Conservation (phyloP, 2,329 filamentous ascomycete species). For the Dothideomycetes sp. region DNA sequence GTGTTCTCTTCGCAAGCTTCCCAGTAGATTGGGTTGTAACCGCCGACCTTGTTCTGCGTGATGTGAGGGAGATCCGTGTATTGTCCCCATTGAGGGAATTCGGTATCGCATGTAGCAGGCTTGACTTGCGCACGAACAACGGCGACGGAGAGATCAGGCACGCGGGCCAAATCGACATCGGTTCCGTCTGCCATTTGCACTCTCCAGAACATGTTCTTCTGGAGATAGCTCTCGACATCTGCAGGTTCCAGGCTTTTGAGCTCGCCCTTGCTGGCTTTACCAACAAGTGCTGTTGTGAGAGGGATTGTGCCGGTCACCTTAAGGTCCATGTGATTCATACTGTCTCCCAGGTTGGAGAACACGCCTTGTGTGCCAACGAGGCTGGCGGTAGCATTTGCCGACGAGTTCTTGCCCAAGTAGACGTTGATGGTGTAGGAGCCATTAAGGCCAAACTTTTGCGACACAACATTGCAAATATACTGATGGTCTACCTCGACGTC, state of each 20-base stretch:
- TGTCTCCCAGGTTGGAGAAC: slow-evolving; percentile 26
- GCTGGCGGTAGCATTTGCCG: slow-evolving; percentile 40
- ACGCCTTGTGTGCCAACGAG: slow-evolving; percentile 53
- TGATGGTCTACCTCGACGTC: too few relatives aligned
- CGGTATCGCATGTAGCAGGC: slow-evolving; percentile 25
- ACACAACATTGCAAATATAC: slow-evolving; percentile 60
- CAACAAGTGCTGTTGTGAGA: slow-evolving; percentile 34
- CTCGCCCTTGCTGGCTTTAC: slow-evolving; percentile 25
- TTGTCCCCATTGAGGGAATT: slow-evolving; percentile 31
- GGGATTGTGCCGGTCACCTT: slow-evolving; percentile 35
- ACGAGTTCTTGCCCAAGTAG: slow-evolving; percentile 50
- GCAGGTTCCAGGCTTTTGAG: slow-evolving; percentile 24
- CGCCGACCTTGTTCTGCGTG: slow-evolving; percentile 20
- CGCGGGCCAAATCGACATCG: slow-evolving; percentile 24
- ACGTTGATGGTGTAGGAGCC: slow-evolving; percentile 58
- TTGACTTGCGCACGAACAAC: slow-evolving; percentile 32
- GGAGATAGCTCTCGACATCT: slow-evolving; percentile 24
- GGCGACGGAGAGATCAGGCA: slow-evolving; percentile 31
- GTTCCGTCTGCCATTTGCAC: slow-evolving; percentile 28
- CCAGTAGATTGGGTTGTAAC: slow-evolving; percentile 16
- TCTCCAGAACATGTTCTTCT: slow-evolving; percentile 27
- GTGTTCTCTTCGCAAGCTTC: slow-evolving; percentile 2
- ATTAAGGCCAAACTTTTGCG: slow-evolving; percentile 50
- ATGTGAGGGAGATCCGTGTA: slow-evolving; percentile 23
- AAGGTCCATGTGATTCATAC: slow-evolving; percentile 21